Percentiles rank a stretch among this genome's conserved stretches.
Conservation (phyloP, 2,329 filamentous ascomycete species). For the Nakataea oryzae region DNA sequence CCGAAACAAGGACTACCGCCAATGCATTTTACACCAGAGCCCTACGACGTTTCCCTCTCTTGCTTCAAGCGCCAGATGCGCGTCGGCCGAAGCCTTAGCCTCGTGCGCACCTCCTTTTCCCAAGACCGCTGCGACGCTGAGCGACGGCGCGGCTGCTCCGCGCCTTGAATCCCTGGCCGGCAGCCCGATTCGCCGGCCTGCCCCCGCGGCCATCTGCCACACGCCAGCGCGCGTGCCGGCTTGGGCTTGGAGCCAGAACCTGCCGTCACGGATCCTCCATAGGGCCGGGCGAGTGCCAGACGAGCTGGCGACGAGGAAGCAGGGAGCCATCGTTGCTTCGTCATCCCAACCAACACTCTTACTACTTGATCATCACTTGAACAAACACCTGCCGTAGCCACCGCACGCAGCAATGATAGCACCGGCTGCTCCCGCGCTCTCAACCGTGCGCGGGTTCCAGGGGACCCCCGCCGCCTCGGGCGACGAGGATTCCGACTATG, state of each 20-base stretch:
- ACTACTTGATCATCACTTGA: neutral
- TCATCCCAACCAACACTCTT: neutral
- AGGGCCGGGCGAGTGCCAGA: neutral
- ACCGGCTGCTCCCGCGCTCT: conserved; percentile 36
- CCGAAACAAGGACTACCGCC: conserved; percentile 16
- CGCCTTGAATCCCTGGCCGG: conserved; percentile 20
- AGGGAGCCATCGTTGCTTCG: neutral
- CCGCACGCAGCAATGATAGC: conserved; percentile 28
- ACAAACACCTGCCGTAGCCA: neutral
- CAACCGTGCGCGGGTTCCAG: conserved; percentile 46
- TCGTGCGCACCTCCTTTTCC: conserved; percentile 36
- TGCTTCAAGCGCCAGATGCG: conserved; percentile 50
- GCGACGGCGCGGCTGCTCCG: conserved; percentile 38
- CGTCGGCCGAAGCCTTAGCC: conserved; percentile 36
- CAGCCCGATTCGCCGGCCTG: conserved; percentile 3
- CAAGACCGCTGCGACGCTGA: conserved; percentile 46
- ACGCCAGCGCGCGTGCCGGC: neutral
- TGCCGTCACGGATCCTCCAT: neutral
- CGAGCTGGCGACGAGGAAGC: neutral
- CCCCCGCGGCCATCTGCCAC: neutral
- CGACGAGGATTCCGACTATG: conserved; percentile 47
- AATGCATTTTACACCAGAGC: conserved; percentile 46
- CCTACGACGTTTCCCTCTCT: conserved; percentile 30
- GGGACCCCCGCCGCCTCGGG: conserved; percentile 41
- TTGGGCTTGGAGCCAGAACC: neutral